These are phyloP conservation scores for Stachybotrys chlorohalonatus DNA, from an alignment of 2,329 filamentous ascomycete species.

Conservation along the genomic window DNA sequence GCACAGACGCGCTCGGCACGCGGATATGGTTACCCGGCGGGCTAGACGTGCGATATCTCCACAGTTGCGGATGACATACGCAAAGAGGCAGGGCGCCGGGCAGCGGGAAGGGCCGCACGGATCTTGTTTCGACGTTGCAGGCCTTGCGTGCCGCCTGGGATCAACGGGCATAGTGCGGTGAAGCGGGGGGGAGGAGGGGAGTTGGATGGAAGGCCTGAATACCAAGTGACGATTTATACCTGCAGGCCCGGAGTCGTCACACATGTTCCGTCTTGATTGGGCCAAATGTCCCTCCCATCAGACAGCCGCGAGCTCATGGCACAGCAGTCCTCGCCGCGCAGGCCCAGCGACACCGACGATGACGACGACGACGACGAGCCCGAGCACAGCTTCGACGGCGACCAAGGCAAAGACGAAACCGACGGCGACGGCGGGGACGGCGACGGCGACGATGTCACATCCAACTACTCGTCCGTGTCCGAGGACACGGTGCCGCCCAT, in stretches of 20 bases:
- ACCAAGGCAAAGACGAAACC: slow-evolving; percentile 4
- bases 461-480: slow-evolving; percentile 25
- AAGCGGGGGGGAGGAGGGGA: too few species aligned
- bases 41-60: too few species aligned
- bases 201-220: background rate
- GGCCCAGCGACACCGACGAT: background rate
- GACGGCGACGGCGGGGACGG: slow-evolving; percentile 8
- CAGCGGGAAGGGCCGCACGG: too few species aligned
- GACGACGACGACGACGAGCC: slow-evolving; percentile 1
- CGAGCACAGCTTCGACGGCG: background rate
- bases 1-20: too few species aligned
- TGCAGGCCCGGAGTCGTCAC: background rate
- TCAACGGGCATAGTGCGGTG: too few species aligned
- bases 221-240: background rate
- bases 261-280: background rate
- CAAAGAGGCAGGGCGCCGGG: too few species aligned
- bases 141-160: too few species aligned
- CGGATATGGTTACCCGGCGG: too few species aligned
- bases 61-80: too few species aligned
- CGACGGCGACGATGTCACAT: slow-evolving; percentile 13
- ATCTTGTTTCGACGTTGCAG: too few species aligned
- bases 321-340: background rate
- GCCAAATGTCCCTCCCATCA: background rate
- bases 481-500: slow-evolving; percentile 22
- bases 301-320: background rate